phyloP scores from a whole-genome alignment of 2,329 filamentous ascomycete genomes.

The Myriosclerotinia curreyana region DNA sequence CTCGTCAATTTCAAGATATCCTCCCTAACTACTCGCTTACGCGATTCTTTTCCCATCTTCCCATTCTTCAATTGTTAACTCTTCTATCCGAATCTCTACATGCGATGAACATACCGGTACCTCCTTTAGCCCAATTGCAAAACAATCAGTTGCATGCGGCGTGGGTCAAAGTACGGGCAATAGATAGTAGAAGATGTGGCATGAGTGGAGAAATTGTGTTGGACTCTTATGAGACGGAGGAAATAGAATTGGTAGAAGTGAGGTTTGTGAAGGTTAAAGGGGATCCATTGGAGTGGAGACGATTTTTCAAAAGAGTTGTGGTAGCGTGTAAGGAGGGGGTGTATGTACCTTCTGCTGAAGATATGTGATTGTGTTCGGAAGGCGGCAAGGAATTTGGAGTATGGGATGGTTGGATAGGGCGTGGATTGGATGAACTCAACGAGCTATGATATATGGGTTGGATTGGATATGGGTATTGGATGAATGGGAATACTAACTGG shows the following conservation, averaged over 20 bases:
- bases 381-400: neutral
- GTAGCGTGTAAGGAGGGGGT: constrained; percentile 84
- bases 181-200: constrained; percentile 68
- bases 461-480: neutral
- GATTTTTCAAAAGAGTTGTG: constrained; percentile 96
- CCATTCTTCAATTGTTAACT: constrained; percentile 71
- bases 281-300: constrained; percentile 92
- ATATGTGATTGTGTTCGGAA: neutral
- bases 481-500: neutral
- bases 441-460: constrained; percentile 6
- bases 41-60: constrained; percentile 84
- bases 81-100: constrained; percentile 79
- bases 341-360: constrained; percentile 50
- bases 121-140: constrained; percentile 45
- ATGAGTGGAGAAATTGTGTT: constrained; percentile 74
- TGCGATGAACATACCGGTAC: constrained; percentile 74
- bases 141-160: constrained; percentile 54
- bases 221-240: constrained; percentile 58
- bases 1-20: constrained; percentile 85
- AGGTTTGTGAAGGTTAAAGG: constrained; percentile 93
- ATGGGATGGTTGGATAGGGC: neutral
- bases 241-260: constrained; percentile 71
- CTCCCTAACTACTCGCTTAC: constrained; percentile 83
- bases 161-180: constrained; percentile 69
- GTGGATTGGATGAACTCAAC: neutral